phyloP scores from a whole-genome alignment of 352 stramenopile genomes.

The Phytophthora pinifolia region DNA sequence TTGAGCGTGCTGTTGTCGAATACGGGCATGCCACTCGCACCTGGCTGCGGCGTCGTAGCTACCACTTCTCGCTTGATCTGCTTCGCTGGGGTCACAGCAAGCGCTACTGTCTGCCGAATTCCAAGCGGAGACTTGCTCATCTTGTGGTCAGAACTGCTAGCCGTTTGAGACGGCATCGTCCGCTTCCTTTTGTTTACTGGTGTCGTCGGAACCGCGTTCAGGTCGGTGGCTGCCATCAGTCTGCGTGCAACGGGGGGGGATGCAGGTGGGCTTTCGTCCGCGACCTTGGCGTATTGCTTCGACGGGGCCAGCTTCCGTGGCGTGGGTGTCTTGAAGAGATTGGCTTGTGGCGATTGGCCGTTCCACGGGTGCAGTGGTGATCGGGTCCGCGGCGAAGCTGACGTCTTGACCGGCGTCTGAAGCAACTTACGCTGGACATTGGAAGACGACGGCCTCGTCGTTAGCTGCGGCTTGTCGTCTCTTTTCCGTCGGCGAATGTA shows the following conservation, averaged over 20 bases:
- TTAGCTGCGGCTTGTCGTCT: conserved; percentile 37
- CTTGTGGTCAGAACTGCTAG: conserved; percentile 15
- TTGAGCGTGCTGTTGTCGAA: conserved; percentile 23
- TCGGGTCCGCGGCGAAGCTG: conserved; percentile 13
- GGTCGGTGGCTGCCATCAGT: conserved; percentile 17
- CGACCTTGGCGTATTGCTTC: conserved; percentile 5
- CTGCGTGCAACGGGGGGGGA: conserved; percentile 21
- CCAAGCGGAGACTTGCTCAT: conserved; percentile 12
- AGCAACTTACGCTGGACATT: conserved; percentile 74
- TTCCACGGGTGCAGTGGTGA: conserved; percentile 50
- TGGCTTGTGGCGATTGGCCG: conserved; percentile 26
- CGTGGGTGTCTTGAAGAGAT: conserved; percentile 27
- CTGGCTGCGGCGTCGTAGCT: conserved; percentile 11
- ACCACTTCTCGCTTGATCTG: conserved; percentile 24
- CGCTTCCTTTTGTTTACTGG: conserved; percentile 27
- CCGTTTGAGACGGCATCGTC: conserved; percentile 24
- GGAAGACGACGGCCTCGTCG: conserved; percentile 22
- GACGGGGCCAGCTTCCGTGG: conserved; percentile 16
- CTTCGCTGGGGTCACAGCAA: conserved; percentile 26
- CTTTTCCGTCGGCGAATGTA: conserved; percentile 58
- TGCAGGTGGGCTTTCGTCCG: neutral
- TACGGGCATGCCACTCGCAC: conserved; percentile 3
- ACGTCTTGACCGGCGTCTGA: conserved; percentile 64
- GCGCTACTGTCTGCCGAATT: conserved; percentile 9
- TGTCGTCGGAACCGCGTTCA: conserved; percentile 9